phyloP scores from a whole-genome alignment of 768 basidiomycete genomes.

The Hemileccinum rubropunctum region DNA sequence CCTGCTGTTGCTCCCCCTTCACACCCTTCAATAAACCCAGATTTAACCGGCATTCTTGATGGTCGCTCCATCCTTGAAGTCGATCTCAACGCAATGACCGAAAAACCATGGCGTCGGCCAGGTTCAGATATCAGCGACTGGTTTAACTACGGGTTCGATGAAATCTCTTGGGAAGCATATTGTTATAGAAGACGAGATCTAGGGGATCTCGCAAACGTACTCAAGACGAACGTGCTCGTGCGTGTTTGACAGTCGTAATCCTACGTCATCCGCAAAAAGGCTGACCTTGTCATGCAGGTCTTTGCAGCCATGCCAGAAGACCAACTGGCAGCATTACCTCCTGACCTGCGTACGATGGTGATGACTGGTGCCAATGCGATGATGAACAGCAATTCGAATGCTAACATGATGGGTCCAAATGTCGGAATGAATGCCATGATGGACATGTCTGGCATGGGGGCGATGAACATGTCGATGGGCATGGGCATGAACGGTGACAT shows the following conservation, averaged over 20 bases:
- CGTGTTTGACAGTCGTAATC: constrained; percentile 26
- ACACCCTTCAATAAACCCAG: constrained; percentile 74
- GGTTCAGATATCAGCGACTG: constrained; percentile 95
- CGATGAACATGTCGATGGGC: constrained; percentile 49
- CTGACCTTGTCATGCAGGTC: constrained; percentile 45
- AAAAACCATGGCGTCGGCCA: constrained; percentile 89
- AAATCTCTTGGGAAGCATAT: constrained; percentile 93
- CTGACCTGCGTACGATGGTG: constrained; percentile 83
- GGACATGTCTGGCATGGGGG: constrained; percentile 70
- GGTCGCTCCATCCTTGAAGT: constrained; percentile 83
- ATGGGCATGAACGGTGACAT: constrained; percentile 70
- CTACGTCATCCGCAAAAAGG: background rate
- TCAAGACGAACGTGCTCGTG: constrained; percentile 83
- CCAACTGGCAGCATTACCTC: constrained; percentile 71
- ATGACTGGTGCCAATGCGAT: constrained; percentile 79
- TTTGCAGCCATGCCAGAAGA: constrained; percentile 83
- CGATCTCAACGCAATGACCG: constrained; percentile 68
- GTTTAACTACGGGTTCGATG: constrained; percentile 99
- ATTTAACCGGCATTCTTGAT: constrained; percentile 61
- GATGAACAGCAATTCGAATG: constrained; percentile 60
- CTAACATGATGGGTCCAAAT: constrained; percentile 52
- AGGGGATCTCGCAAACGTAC: constrained; percentile 72
- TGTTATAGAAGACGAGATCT: constrained; percentile 80
- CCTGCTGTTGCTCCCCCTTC: constrained; percentile 70
- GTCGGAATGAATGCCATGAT: constrained; percentile 69